Evolutionary conservation across 2,329 filamentous ascomycete species (phyloP), one percentile per base, ranked within the genome.

Genomic region (Clonostachys byssicola): DNA sequence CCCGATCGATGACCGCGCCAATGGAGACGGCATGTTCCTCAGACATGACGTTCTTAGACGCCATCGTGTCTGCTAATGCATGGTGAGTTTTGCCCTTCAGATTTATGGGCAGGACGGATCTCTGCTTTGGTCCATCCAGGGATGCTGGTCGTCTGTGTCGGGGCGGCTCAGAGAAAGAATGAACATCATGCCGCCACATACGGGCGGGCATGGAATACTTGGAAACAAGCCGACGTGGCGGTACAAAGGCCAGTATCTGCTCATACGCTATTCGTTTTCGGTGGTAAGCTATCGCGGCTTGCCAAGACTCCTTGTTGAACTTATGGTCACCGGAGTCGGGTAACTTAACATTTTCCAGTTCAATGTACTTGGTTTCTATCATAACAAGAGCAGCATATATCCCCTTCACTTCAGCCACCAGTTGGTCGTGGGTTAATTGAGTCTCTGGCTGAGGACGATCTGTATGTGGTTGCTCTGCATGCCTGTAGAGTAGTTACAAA

Each of bases 101-200:
- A 0, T 88, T 86, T 79, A 96, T 89, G 82, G 95, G 67, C 52
- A 95, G 95, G 1, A 97, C 90, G 47, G 96, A 97, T 0, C 84
- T 83, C 0, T 96, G 70, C 91, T 97, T 96, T 47, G 95, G 88
- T 44, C 96, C 92, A 1, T 91, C 18, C 18, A 20, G 68, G 2
- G 88, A 91, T 0, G 74, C 76, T 0, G 92, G 92, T 0, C 96
- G 70, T 3, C 85, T 79, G 53, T 89, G 83, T 0, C 89, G 75
- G 0, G 95, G 64, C 1, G 95, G 63, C 54, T 95, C 89, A 0
- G 95, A 73, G 48, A 94, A 92, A 0, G 83, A 85, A 59, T 95
- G 90, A 4, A 97, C 96, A 0, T 89, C 92, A 56, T 95, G 89
- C 0, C 89, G 78, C 94, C 92, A 97, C 88, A 97, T 94, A 0